Base-by-base conservation (phyloP, 768 basidiomycete genomes). In the Boletus patriciae region DNA sequence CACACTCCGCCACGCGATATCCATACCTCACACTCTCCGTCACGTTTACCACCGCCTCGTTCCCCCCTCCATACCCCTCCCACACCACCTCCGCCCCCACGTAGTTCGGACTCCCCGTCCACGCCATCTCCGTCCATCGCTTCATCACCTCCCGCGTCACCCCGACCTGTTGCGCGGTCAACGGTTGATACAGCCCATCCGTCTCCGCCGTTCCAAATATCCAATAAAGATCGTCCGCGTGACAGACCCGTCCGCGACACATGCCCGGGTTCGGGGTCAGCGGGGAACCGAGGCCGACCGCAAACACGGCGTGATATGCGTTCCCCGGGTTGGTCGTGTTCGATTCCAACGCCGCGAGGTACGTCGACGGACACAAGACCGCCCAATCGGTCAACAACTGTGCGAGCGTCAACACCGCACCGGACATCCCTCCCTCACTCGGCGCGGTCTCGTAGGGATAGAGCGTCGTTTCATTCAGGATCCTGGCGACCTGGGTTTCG, bases 171-270 rank as follows among this genome's bases (percentile, higher is more conserved):
- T 54, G 16, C 1, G 9, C 16, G 3, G 47, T 57, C 23, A 65
- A 37, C 15, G 52, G 59, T 7, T 67, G 66, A 33, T 64, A 52
- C n/a, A 61, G 29, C 15, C 55, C 47, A 18, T 64, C 63, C 0
- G 55, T 62, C 33, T 60, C 37, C 13, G 52, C 61, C 36, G 46
- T 65, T 7, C 58, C 61, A 25, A 68, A 68, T 2, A 57, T 40
- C 52, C 36, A 68, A 36, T 60, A 65, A 6, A 67, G 57, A 15
- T 67, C 60, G 31, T 67, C 66, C 0, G 60, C 53, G 6, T 62
- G 66, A 25, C 66, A 64, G 7, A 59, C 62, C 2, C 34, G 65
- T n/a, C 55, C 55, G 0, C 16, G 50, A 43, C 64, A 66, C 23
- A 15, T 36, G 15, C 34, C 13, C 6, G 53, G 62, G 29, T 55